These are phyloP conservation scores for Xerophyta viscosa DNA, from an alignment of 106 monocot species.

Conservation along the genomic window DNA sequence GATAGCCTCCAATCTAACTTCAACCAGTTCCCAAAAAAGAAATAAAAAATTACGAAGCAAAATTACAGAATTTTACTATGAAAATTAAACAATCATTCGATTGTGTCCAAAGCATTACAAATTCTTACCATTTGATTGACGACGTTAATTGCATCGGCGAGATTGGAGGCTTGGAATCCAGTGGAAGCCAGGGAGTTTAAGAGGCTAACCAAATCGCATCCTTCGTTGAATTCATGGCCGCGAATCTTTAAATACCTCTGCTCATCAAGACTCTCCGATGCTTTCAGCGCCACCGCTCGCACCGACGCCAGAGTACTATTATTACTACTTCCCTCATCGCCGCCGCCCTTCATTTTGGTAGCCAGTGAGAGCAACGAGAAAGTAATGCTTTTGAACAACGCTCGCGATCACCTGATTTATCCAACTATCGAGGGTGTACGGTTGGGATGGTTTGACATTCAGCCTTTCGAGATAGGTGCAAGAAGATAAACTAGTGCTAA, in stretches of 20 bases:
- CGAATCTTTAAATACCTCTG: conserved; percentile 37
- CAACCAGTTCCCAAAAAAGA: conserved; percentile 8
- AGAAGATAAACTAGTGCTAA: too few species aligned
- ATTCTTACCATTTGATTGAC: conserved; percentile 76
- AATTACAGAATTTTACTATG: background rate
- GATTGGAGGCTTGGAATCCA: conserved; percentile 94
- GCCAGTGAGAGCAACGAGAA: too few species aligned
- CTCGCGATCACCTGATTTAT: too few species aligned
- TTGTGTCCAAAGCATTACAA: background rate
- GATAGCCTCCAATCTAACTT: conserved; percentile 82
- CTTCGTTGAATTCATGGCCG: conserved; percentile 87
- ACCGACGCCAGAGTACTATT: conserved; percentile 36
- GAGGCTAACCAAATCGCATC: conserved; percentile 40
- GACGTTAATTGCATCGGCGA: conserved; percentile 74
- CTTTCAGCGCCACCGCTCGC: conserved; percentile 68
- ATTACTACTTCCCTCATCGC: conserved; percentile 1
- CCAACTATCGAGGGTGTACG: too few species aligned
- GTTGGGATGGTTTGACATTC: too few species aligned
- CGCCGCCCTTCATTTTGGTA: background rate
- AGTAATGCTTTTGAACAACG: too few species aligned
- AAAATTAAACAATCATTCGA: background rate
- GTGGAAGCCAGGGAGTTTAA: conserved; percentile 63
- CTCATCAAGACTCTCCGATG: conserved; percentile 64
- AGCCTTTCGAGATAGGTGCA: too few species aligned
- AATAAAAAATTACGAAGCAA: background rate